A percentile compares a stretch with the other conserved stretches of the same genome.
These are phyloP conservation scores for Arthrinium phaeospermum DNA, from an alignment of 2,329 filamentous ascomycete species.

Conservation along the genomic window DNA sequence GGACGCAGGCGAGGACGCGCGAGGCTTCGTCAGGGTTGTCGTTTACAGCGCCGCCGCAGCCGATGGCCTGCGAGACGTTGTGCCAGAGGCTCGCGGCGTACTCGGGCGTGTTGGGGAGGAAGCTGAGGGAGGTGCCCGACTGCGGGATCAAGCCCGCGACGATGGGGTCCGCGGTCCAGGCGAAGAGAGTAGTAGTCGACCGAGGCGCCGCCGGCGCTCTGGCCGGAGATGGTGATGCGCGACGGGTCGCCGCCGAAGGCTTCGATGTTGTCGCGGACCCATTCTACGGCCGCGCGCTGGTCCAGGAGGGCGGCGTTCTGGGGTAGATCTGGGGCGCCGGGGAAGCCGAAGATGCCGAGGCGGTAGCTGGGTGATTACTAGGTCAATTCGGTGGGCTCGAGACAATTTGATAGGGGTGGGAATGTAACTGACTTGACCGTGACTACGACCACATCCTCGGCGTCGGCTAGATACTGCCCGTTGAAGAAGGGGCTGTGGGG, in stretches of 20 bases:
- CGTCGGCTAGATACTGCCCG: slow-evolving; percentile 36
- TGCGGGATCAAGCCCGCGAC: slow-evolving; percentile 51
- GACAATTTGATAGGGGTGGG: neutral
- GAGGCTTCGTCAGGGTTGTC: slow-evolving; percentile 33
- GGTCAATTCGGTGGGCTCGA: neutral
- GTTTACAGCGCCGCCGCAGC: slow-evolving; percentile 38
- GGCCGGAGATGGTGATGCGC: slow-evolving; percentile 45
- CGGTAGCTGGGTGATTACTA: slow-evolving; percentile 28
- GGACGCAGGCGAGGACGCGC: slow-evolving; percentile 43
- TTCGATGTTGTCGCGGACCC: slow-evolving; percentile 49
- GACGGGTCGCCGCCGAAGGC: slow-evolving; percentile 48
- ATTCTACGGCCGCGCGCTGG: slow-evolving; percentile 52
- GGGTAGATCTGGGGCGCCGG: slow-evolving; percentile 13
- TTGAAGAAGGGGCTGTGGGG: slow-evolving; percentile 30
- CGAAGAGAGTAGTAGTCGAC: slow-evolving; percentile 56
- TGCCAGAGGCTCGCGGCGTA: slow-evolving; percentile 49
- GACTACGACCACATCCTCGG: slow-evolving; percentile 42
- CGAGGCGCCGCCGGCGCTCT: slow-evolving; percentile 47
- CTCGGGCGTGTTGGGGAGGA: slow-evolving; percentile 44
- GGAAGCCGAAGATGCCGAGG: slow-evolving; percentile 32
- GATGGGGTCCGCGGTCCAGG: slow-evolving; percentile 55
- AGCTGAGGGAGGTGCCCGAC: slow-evolving; percentile 53
- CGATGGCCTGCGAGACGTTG: slow-evolving; percentile 44
- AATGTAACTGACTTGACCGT: slow-evolving; percentile 32
- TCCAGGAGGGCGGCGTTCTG: slow-evolving; percentile 52